Percentiles rank a stretch among this genome's conserved stretches.
Conservation (phyloP, 148 eudicot genomes). For the Rhododendron vialii region DNA sequence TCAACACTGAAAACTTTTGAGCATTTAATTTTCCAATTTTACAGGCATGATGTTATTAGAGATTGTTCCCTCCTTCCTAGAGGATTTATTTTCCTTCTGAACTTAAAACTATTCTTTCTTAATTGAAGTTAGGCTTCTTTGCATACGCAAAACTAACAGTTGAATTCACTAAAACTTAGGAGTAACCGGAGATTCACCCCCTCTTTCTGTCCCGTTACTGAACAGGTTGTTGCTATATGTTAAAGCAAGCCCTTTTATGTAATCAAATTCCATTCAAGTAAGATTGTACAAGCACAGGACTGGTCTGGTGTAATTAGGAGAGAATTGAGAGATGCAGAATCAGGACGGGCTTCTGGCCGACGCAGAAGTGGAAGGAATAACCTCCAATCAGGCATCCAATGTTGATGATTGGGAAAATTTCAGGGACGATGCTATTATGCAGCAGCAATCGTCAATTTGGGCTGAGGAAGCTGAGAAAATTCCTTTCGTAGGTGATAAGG, state of each 20-base stretch:
- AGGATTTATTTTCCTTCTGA: not conserved
- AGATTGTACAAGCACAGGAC: not conserved
- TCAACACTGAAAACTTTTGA: not conserved
- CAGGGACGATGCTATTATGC: slow-evolving; percentile 74
- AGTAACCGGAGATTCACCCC: not conserved
- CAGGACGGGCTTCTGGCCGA: slow-evolving; percentile 28
- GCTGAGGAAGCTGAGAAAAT: slow-evolving; percentile 65
- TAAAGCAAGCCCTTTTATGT: not conserved
- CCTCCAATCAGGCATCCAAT: slow-evolving; percentile 21
- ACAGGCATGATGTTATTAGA: not conserved
- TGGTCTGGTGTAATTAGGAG: not conserved
- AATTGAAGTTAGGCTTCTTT: not conserved
- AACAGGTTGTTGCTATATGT: not conserved
- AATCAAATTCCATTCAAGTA: not conserved
- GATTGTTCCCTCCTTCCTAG: not conserved
- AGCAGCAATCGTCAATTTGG: slow-evolving; percentile 73
- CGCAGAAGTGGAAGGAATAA: slow-evolving; percentile 22
- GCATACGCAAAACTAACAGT: not conserved
- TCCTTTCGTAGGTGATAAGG: slow-evolving; percentile 82
- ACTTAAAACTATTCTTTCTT: not conserved
- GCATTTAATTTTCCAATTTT: not conserved
- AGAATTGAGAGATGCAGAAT: slow-evolving; percentile 32
- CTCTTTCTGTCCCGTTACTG: not conserved
- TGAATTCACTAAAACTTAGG: not conserved
- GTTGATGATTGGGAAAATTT: slow-evolving; percentile 54